Base-by-base conservation (phyloP, 2,329 filamentous ascomycete genomes). In the Neopestalotiopsis rosae region DNA sequence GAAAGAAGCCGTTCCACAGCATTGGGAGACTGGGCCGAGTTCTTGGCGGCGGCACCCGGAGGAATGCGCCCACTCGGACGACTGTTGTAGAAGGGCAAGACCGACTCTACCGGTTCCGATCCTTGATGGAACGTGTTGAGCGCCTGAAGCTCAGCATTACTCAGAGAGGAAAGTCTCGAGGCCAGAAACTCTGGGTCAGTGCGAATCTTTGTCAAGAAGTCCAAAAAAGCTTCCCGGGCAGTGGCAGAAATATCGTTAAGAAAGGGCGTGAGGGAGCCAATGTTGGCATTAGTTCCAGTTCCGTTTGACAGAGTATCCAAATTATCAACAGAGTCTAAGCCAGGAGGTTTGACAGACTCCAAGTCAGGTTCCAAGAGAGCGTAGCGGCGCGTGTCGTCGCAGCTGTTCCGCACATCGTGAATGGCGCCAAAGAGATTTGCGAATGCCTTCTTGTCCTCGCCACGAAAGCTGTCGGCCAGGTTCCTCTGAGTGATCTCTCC, bases 141-240 rank as follows among this genome's bases (percentile, higher is more conserved):
- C 68, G 91, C 88, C 73, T 91, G 89, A 67, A 98, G 87, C 80
- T 98, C 95, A 71, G 90, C 83, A 69, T 91, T 89, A 67, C 90
- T 91, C 73, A 99, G 85, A 75, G 89, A 90, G 78, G 90, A 90
- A 72, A 99, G 87, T 72, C 95, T 90, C 72, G 92, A 90, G 76
- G 95, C 94, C 79, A 99, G 81, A 81, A 97, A 98, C 76, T 95
- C 91, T 49, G 94, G 91, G 79, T 97, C 95, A 71, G 92, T 94
- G 74, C 95, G 90, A 71, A 98, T 88, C 80, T 94, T 89, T 63
- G 89, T 91, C 74, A 98, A 83, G 76, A 98, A 95, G 71, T 90
- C 89, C 69, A 98, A 79, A 69, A 98, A 89, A 58, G 91, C 89
- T 70, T 94, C 89, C 77, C 93, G 87, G 68, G 94, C 90, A 71